Evolutionary conservation across 495 filamentous ascomycete species (phyloP), one percentile per base, ranked within the genome.

Genomic region (Penicillium bialowiezense): DNA sequence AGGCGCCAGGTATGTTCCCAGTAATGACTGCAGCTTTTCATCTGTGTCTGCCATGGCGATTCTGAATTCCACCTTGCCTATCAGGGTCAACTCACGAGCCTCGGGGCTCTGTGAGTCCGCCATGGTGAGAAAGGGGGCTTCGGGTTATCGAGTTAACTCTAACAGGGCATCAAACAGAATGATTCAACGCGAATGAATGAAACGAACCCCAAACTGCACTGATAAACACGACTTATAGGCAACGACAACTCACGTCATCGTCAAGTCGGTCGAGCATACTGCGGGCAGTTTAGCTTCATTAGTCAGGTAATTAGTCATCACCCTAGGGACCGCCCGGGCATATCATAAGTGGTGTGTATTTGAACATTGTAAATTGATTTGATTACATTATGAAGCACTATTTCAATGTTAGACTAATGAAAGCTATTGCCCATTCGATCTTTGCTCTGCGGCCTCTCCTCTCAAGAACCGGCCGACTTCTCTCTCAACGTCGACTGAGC

Each of bases 11-110:
- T 91, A 96, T 9, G 78, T 84, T 50, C 85, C 81, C 20, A 98
- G 76, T 5, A 91, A 74, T 20, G 81, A 64, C 59, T 90, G 82
- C 5, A 98, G 77, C 67, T 90, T 92, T 48, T 77, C 73, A 53
- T 95, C 91, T n/a, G 88, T 80, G 49, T 90, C 85, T 13, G 88
- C 84, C 42, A 89, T 75, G n/a, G 93, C 88, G 48, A 98, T 90
- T 36, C 85, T 81, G 61, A 95, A 86, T 65, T 96, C 90, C 40
- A 97, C 88, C 60, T 95, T 95, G 56, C 88, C 88, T 51, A 96
- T 77, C 44, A 97, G 82, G 50, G 81, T 83, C 52, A 97, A 79
- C 75, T 98, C 93, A 44, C 82, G 77, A 59, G 79, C 80, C 66
- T 90, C 88, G 84, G 56, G 55, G 62, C 65, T 74, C 55, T 59